phyloP scores from a whole-genome alignment of 371 early-diverging fungal genomes.

The Mortierella sp. region DNA sequence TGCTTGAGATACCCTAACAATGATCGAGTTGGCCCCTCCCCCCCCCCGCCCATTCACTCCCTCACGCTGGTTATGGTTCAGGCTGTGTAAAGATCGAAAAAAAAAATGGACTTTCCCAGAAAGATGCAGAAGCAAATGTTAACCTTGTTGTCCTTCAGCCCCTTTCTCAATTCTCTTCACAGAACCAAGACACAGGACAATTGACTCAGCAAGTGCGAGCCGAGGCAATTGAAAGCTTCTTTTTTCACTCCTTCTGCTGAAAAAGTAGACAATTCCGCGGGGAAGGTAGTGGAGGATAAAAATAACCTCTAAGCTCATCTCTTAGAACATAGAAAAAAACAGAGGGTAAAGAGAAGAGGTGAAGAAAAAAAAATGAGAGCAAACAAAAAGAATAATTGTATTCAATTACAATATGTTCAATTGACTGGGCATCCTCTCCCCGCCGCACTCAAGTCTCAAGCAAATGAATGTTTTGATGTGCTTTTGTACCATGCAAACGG shows the following conservation, averaged over 20 bases:
- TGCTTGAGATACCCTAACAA: background rate
- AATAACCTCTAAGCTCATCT: background rate
- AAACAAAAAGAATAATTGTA: background rate
- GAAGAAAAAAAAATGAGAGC: background rate
- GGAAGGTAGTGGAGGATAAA: background rate
- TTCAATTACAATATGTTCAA: background rate
- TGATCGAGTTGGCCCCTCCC: background rate
- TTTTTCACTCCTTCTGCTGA: background rate
- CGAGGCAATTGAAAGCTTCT: background rate
- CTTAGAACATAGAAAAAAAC: background rate
- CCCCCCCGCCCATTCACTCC: background rate
- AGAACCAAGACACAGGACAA: background rate
- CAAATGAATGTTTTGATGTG: no score
- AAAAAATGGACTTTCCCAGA: background rate
- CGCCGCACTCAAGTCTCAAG: no score
- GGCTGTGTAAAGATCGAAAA: background rate
- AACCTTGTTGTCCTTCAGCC: background rate
- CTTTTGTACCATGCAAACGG: background rate
- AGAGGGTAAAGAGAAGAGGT: background rate
- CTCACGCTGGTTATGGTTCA: background rate
- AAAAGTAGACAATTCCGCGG: background rate
- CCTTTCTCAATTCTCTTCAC: background rate
- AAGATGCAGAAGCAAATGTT: background rate
- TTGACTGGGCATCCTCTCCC: background rate
- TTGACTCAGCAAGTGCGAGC: slow-evolving; percentile 6